Evolutionary conservation across 1,284 basidiomycete species (phyloP).

Genomic region (Takashimella tepidaria): DNA sequence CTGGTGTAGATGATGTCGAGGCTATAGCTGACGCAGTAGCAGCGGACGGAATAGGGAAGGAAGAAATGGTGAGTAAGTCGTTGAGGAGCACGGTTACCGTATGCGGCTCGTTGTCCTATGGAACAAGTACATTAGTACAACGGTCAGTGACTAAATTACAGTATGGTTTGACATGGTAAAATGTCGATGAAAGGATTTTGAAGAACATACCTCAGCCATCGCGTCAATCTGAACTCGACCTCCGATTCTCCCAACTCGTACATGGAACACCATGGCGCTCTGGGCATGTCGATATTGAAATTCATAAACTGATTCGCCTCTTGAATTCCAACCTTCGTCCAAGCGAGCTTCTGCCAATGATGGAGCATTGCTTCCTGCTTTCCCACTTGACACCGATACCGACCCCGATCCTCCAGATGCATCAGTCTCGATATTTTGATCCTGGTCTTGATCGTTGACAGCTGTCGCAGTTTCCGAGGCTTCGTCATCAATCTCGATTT

Average conservation of each 20-base stretch:
- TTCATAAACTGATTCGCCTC: slow-evolving; percentile 41
- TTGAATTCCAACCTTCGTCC: slow-evolving; percentile 32
- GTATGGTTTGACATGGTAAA: too few relatives aligned
- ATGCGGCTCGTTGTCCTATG: slow-evolving; percentile 50
- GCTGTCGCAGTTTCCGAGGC: slow-evolving; percentile 43
- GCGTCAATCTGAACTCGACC: slow-evolving; percentile 47
- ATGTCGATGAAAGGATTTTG: too few relatives aligned
- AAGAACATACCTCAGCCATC: slow-evolving; percentile 49
- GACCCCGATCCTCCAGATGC: neutral
- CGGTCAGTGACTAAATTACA: too few relatives aligned
- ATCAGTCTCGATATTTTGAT: slow-evolving; percentile 13
- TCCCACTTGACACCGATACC: neutral
- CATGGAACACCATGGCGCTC: slow-evolving; percentile 45
- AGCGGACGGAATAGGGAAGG: slow-evolving; percentile 39
- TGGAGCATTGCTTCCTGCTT: neutral
- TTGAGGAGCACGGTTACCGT: slow-evolving; percentile 40
- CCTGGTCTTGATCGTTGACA: slow-evolving; percentile 37
- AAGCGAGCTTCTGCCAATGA: slow-evolving; percentile 1
- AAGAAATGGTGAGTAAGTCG: slow-evolving; percentile 43
- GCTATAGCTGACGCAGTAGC: slow-evolving; percentile 23
- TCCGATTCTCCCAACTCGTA: slow-evolving; percentile 48
- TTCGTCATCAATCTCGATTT: slow-evolving; percentile 27
- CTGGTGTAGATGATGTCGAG: slow-evolving; percentile 4
- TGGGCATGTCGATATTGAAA: slow-evolving; percentile 49
- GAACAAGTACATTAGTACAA: too few relatives aligned